These are phyloP conservation scores for Arthrobotrys iridis DNA, from an alignment of 2,329 filamentous ascomycete genomes.

Conservation along the genomic window DNA sequence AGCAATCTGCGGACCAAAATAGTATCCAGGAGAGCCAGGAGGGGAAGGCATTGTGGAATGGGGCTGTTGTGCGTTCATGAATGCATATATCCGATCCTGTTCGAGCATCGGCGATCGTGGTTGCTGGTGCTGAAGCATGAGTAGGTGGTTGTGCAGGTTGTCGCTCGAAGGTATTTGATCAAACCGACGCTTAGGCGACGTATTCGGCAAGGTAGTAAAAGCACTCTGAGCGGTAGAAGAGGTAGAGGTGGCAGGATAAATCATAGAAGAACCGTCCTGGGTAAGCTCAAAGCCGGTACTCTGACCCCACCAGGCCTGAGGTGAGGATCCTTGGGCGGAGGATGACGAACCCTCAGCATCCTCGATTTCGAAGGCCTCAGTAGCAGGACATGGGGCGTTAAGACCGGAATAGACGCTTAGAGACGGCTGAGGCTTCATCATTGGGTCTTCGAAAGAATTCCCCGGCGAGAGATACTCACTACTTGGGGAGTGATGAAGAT, in stretches of 20 bases:
- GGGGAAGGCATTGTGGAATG: constrained; percentile 52
- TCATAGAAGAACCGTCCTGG: constrained; percentile 38
- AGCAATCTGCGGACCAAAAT: constrained; percentile 35
- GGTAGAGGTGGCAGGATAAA: constrained; percentile 48
- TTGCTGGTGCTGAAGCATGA: constrained; percentile 49
- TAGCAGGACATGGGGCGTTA: constrained; percentile 38
- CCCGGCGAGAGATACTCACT: constrained; percentile 51
- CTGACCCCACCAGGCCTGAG: constrained; percentile 49
- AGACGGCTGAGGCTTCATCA: constrained; percentile 48
- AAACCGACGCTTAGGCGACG: constrained; percentile 53
- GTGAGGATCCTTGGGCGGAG: constrained; percentile 50
- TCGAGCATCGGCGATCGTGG: constrained; percentile 49
- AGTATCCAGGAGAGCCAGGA: constrained; percentile 49
- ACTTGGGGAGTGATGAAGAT: constrained; percentile 40
- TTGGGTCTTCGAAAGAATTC: constrained; percentile 43
- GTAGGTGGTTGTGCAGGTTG: constrained; percentile 40
- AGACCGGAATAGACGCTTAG: constrained; percentile 51
- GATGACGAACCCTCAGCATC: constrained; percentile 45
- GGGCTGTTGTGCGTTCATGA: constrained; percentile 39
- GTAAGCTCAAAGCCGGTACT: constrained; percentile 32
- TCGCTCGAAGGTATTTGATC: constrained; percentile 53
- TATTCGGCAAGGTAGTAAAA: constrained; percentile 48
- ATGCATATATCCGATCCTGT: constrained; percentile 35
- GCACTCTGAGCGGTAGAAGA: constrained; percentile 27
- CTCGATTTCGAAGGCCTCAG: constrained; percentile 42